Conservation (phyloP, 345 rosid genomes). For the Pistacia integerrima region DNA sequence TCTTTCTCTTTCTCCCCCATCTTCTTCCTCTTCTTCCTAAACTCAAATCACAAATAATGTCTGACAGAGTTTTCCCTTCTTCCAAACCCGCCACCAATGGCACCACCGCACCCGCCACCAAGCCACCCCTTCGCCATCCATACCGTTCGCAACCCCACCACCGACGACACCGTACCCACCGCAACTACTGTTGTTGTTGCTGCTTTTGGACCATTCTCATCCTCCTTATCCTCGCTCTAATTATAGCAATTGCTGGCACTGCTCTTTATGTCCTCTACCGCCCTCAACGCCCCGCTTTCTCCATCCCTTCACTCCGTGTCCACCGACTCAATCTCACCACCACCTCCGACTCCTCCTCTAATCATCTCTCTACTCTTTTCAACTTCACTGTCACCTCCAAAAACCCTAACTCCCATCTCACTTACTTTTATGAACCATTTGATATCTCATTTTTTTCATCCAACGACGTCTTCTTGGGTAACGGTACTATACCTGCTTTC, state of each 20-base stretch:
- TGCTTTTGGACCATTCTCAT: constrained; percentile 83
- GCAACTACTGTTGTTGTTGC: constrained; percentile 77
- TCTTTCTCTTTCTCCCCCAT: constrained; percentile 4
- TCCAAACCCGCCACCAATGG: constrained; percentile 49
- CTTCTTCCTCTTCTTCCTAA: constrained; percentile 2
- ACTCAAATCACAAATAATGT: constrained; percentile 22
- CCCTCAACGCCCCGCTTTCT: constrained; percentile 74
- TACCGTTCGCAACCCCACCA: constrained; percentile 69
- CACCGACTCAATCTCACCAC: constrained; percentile 70
- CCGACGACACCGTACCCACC: constrained; percentile 52
- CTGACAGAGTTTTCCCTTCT: constrained; percentile 79
- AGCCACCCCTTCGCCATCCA: constrained; percentile 45
- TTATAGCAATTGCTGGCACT: constrained; percentile 67
- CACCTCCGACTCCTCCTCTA: constrained; percentile 61
- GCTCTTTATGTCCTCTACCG: constrained; percentile 77
- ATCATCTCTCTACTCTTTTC: constrained; percentile 65
- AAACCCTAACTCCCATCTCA: constrained; percentile 79
- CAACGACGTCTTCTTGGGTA: constrained; percentile 55
- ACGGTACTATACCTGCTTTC: constrained; percentile 73
- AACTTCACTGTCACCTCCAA: constrained; percentile 75
- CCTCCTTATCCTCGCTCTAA: constrained; percentile 58
- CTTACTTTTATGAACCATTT: constrained; percentile 70
- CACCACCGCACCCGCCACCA: constrained; percentile 21
- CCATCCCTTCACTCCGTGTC: constrained; percentile 73
- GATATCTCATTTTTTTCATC: constrained; percentile 40